phyloP scores from a whole-genome alignment of 2,329 filamentous ascomycete genomes.

The Elsinoe perseae region DNA sequence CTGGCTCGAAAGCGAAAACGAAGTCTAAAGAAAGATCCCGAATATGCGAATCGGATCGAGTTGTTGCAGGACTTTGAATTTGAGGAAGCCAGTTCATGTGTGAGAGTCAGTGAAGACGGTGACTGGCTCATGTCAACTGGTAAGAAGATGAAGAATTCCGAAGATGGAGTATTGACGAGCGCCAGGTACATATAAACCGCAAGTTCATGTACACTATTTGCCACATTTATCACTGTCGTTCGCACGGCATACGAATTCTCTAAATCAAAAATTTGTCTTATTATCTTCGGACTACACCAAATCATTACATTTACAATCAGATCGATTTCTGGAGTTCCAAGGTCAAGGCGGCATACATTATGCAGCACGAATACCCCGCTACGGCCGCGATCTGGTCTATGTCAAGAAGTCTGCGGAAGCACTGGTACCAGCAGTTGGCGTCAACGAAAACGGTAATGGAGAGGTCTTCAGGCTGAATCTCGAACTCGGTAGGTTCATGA shows the following conservation, averaged over 20 bases:
- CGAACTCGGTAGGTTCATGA: constrained; percentile 88
- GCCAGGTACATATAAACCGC: constrained; percentile 60
- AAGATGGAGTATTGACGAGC: neutral
- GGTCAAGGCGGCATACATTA: constrained; percentile 84
- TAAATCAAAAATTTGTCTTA: constrained; percentile 86
- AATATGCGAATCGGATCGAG: constrained; percentile 90
- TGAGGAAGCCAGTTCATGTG: constrained; percentile 85
- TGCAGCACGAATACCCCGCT: constrained; percentile 79
- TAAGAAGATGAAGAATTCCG: constrained; percentile 34
- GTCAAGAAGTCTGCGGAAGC: constrained; percentile 76
- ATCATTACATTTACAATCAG: constrained; percentile 84
- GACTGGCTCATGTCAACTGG: constrained; percentile 96
- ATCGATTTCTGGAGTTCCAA: constrained; percentile 88
- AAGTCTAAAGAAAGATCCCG: constrained; percentile 83
- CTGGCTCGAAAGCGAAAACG: constrained; percentile 81
- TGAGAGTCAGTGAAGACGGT: constrained; percentile 87
- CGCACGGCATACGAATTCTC: constrained; percentile 78
- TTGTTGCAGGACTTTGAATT: constrained; percentile 97
- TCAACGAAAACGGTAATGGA: constrained; percentile 76
- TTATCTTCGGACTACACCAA: constrained; percentile 90
- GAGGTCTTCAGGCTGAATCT: constrained; percentile 91
- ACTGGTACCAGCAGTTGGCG: constrained; percentile 76
- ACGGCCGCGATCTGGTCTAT: constrained; percentile 83
- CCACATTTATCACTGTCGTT: constrained; percentile 91
- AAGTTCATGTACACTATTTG: constrained; percentile 93